Percentiles rank a stretch among this genome's conserved stretches.
Conservation (phyloP, 2,329 filamentous ascomycete genomes). For the Calycina marina region DNA sequence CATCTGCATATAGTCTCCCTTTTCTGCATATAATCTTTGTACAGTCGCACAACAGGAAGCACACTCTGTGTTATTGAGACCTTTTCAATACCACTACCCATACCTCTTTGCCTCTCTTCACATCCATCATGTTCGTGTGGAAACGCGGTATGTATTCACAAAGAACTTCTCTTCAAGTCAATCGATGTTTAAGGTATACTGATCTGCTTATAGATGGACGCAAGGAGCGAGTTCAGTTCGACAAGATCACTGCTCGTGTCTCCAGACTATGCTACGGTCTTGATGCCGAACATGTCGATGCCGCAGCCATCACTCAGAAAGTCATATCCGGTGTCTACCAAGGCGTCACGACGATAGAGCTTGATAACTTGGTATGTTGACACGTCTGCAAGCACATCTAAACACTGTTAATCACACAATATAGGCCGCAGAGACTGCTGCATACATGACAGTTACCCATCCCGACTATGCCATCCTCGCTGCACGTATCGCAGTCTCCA, state of each 20-base stretch:
- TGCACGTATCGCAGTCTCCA: slow-evolving; percentile 95
- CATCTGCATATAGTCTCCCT: no score
- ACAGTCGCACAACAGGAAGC: no score
- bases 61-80: no score
- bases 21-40: no score
- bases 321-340: slow-evolving; percentile 99
- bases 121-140: slow-evolving; percentile 22
- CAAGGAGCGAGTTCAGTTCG: slow-evolving; percentile 99
- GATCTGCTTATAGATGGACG: slow-evolving; percentile 63
- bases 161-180: no score
- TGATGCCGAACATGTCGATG: slow-evolving; percentile 89
- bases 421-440: slow-evolving; percentile 93
- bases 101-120: slow-evolving; percentile 6
- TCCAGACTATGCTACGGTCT: slow-evolving; percentile 96
- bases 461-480: slow-evolving; percentile 98
- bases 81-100: no score
- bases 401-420: slow-evolving; percentile 11
- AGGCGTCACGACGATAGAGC: slow-evolving; percentile 88
- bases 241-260: slow-evolving; percentile 99
- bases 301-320: slow-evolving; percentile 96
- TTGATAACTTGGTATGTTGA: slow-evolving; percentile 83
- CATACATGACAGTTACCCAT: slow-evolving; percentile 99
- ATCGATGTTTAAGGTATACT: no score
- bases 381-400: slow-evolving; percentile 13
- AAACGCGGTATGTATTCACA: slow-evolving; percentile 23